Evolutionary conservation across 768 basidiomycete species (phyloP).

Genomic region (Tulasnella sp.): DNA sequence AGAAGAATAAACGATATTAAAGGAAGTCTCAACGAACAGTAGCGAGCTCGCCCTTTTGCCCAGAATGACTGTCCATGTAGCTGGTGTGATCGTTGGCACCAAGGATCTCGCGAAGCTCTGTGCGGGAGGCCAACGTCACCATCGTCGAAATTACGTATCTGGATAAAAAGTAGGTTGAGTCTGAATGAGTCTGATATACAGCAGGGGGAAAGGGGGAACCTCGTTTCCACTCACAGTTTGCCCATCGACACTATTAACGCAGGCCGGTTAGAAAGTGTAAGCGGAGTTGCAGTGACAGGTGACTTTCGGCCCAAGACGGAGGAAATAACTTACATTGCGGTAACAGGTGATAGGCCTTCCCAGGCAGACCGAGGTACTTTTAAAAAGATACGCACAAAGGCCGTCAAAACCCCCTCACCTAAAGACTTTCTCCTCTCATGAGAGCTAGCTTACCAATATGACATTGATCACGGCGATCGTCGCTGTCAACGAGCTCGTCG

Average conservation of each 20-base stretch:
- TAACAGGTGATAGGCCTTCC: slow-evolving; percentile 7
- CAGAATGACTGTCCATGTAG: not conserved
- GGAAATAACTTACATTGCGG: not conserved
- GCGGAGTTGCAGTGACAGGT: not conserved
- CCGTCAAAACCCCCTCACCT: not conserved
- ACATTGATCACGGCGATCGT: slow-evolving; percentile 12
- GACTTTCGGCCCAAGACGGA: no score
- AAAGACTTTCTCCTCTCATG: not conserved
- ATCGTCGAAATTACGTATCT: slow-evolving; percentile 11
- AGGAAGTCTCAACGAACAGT: not conserved
- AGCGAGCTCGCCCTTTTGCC: not conserved
- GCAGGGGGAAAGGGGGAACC: no score
- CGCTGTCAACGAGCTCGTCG: slow-evolving; percentile 7
- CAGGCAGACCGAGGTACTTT: slow-evolving; percentile 10
- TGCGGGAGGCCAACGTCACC: slow-evolving; percentile 3
- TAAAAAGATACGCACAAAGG: not conserved
- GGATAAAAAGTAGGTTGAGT: not conserved
- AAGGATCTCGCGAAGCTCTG: slow-evolving; percentile 4
- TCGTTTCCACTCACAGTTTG: slow-evolving; percentile 9
- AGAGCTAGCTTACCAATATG: not conserved
- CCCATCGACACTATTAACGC: slow-evolving; percentile 2
- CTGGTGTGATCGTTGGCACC: not conserved
- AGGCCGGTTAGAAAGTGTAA: not conserved
- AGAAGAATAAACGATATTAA: not conserved
- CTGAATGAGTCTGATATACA: not conserved